Base-by-base conservation (phyloP, 139 green algal genomes). In the Nannochloris sp. region DNA sequence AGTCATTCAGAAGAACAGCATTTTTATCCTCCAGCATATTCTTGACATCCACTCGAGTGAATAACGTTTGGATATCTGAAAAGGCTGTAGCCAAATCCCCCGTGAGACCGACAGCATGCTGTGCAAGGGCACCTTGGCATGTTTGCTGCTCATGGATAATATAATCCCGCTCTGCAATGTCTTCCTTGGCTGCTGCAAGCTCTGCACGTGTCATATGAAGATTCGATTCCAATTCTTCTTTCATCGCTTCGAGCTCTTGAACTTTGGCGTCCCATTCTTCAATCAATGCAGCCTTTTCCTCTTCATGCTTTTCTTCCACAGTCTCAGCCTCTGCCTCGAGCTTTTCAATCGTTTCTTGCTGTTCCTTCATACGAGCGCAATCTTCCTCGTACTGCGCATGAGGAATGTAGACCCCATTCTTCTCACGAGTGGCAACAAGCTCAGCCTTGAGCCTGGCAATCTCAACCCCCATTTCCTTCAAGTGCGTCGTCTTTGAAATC, bases 391-490 rank as follows among this genome's bases (percentile, higher is more conserved):
- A 75, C 67, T 91, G 68, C 27, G 69, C 54, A 60, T 73, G 58
- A 14, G 55, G 54, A 21, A 68, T 27, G 61, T 71, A 70, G 23
- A 81, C 64, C 49, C 74, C 71, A 60, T 95, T 95, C 80, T 96
- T 96, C 82, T 97, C 90, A 5, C 92, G 80, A 8, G 83, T 85
- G 2, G 81, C 79, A 27, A 75, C 54, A 16, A 88, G 73, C 69
- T 81, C 78, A 57, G 68, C 51, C 75, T 95, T 95, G n/a, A 98
- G 78, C 55, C 79, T 76, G 67, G 97, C 89, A 58, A 98, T 97
- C 75, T 98, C 92, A 7, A 54, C 66, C 16, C 81, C 85, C 61
- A 98, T 78, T 68, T 96, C 91, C 81, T 95, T 96, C 66, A 99
- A 91, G 69, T 93, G 87, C n/a, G 83, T 87, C 8, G 82, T 87